Conservation (phyloP, 257 asterid species). For the Forsythia suspensa region DNA sequence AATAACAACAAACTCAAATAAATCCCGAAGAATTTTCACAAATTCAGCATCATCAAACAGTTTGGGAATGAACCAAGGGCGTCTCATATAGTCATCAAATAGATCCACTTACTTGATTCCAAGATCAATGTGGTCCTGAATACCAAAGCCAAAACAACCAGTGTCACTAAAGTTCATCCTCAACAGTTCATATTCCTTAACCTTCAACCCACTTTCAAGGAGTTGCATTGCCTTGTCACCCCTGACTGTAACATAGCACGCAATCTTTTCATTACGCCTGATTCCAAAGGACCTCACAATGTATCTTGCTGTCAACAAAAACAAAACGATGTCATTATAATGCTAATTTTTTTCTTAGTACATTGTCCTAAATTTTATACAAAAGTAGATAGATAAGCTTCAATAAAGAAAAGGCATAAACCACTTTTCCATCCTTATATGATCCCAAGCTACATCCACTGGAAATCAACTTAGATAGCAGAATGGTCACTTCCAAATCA, state of each 20-base stretch:
- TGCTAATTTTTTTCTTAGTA: too few species aligned
- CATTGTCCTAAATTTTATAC: background rate
- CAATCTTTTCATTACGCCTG: slow-evolving; percentile 18
- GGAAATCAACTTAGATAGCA: background rate
- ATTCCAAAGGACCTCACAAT: slow-evolving; percentile 20
- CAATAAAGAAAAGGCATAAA: background rate
- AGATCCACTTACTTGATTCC: slow-evolving; percentile 12
- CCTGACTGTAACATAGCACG: slow-evolving; percentile 18
- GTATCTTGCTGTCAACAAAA: slow-evolving; percentile 18
- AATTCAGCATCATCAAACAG: background rate
- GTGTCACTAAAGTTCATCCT: slow-evolving; percentile 25
- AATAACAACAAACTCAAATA: too few species aligned
- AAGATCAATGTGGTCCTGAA: slow-evolving; percentile 26
- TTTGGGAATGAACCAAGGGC: background rate
- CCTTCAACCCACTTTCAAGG: slow-evolving; percentile 26
- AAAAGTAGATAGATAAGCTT: too few species aligned
- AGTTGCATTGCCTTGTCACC: slow-evolving; percentile 33
- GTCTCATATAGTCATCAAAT: background rate
- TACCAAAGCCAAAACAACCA: slow-evolving; percentile 27
- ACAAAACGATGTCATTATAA: background rate
- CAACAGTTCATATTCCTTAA: slow-evolving; percentile 21
- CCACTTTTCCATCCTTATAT: background rate
- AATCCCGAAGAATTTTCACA: too few species aligned
- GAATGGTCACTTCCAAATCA: background rate
- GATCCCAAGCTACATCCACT: background rate